A percentile compares a stretch with the other conserved stretches of the same genome.
These are phyloP conservation scores for Amanita jacksonii DNA, from an alignment of 768 basidiomycete genomes.

Conservation along the genomic window DNA sequence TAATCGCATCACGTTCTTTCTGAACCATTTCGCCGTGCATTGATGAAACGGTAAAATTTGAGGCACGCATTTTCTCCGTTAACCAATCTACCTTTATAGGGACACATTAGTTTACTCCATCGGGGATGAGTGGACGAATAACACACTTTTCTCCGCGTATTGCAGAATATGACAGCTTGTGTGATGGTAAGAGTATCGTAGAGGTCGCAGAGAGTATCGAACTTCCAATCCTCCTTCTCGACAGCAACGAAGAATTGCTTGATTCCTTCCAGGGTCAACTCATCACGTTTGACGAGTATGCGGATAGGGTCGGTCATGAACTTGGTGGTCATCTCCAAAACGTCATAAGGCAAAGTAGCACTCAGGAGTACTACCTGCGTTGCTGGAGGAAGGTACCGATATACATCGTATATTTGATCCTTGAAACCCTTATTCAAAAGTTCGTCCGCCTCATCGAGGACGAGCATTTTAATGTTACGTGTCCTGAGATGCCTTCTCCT, in stretches of 20 bases:
- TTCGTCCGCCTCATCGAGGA: conserved; percentile 93
- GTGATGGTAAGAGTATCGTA: conserved; percentile 99
- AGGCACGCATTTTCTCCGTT: conserved; percentile 97
- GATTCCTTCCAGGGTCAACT: conserved; percentile 93
- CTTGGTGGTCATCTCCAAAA: conserved; percentile 98
- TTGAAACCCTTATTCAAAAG: conserved; percentile 97
- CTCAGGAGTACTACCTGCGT: conserved; percentile 96
- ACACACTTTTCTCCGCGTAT: conserved; percentile 88
- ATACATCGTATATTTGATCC: conserved; percentile 98
- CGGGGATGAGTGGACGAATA: conserved; percentile 1
- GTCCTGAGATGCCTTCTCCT: conserved; percentile 86
- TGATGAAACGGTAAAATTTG: conserved; percentile 96
- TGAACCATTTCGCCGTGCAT: conserved; percentile 98
- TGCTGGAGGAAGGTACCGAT: conserved; percentile 92
- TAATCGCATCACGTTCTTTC: conserved; percentile 91
- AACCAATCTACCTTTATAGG: conserved; percentile 82
- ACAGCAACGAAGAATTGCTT: conserved; percentile 98
- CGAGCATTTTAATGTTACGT: conserved; percentile 96
- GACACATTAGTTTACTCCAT: conserved; percentile 7
- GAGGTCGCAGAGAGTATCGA: conserved; percentile 93
- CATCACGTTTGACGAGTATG: conserved; percentile 98
- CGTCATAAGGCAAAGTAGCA: conserved; percentile 93
- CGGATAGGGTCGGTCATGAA: conserved; percentile 99
- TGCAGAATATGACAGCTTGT: conserved; percentile 99
- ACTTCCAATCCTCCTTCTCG: conserved; percentile 99